Evolutionary conservation across 768 basidiomycete genomes (phyloP), one percentile per base, ranked within the genome.

Genomic region (Russula virescens): DNA sequence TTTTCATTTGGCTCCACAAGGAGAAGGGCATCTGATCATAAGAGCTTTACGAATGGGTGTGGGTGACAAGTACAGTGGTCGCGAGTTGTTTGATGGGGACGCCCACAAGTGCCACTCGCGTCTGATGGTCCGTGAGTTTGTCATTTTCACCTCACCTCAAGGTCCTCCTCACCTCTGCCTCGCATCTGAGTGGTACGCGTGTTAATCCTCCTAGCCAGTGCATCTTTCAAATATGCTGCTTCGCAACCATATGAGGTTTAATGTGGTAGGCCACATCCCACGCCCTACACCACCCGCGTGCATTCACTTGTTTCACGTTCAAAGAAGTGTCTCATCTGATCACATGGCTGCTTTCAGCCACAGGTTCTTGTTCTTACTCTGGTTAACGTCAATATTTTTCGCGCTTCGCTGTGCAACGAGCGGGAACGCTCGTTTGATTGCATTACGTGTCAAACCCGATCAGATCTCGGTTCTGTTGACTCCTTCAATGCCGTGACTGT

Each of bases 231-330:
- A 25, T 11, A 23, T 31, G 10, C 7, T 21, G 25, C 34, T 28
- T 21, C 47, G 7, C 19, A 26, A 38, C 13, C 25, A 54, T 21
- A 2, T 49, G 47, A 11, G 23, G 51, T 54, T 63, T n/a, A n/a
- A n/a, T n/a, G n/a, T n/a, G n/a, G n/a, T n/a, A n/a, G n/a, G n/a
- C n/a, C n/a, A 58, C 45, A 58, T 38, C 62, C 62, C 62, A 52
- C 62, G 62, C 58, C 50, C 50, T 64, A 63, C 63, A 58, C 63
- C 63, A 49, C 63, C 55, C 25, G 60, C 58, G 48, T 49, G 53
- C 53, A 55, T 55, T 53, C 46, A 47, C 28, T 43, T 43, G 3
- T 43, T 59, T 49, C 47, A 60, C 21, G 31, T 35, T 18, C 31
- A 53, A 49, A 64, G 58, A 64, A 54, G 42, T 42, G 47, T 46